Conservation (phyloP, 139 green algal species). For the Chlorella sp. region DNA sequence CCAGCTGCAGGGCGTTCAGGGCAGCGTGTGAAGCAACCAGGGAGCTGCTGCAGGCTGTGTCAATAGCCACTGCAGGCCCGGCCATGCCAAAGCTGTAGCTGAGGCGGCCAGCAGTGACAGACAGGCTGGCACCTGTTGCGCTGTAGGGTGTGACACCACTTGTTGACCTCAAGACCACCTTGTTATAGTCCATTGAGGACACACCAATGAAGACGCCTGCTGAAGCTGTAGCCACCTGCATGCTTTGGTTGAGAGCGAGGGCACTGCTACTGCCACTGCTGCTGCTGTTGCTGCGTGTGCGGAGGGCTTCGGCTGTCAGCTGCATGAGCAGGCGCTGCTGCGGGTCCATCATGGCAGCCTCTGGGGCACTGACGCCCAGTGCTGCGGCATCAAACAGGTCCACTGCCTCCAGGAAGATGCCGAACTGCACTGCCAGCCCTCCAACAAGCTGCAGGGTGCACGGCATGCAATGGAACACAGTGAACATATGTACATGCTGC, state of each 20-base stretch:
- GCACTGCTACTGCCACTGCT: no score
- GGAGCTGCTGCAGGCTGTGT: constrained; percentile 65
- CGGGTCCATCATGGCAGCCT: constrained; percentile 73
- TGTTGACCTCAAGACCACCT: constrained; percentile 20
- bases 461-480: no score
- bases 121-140: constrained; percentile 40
- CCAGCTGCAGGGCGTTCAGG: neutral
- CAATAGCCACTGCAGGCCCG: constrained; percentile 37
- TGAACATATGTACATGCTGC: no score
- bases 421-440: no score
- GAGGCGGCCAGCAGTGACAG: constrained; percentile 67
- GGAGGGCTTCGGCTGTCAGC: constrained; percentile 19
- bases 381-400: constrained; percentile 59
- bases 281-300: no score
- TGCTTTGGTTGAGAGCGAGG: no score
- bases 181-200: constrained; percentile 59
- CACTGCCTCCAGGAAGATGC: constrained; percentile 34
- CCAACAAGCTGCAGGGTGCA: no score
- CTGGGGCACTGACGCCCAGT: constrained; percentile 56
- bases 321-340: constrained; percentile 72
- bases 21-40: constrained; percentile 50
- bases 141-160: neutral
- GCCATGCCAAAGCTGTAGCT: constrained; percentile 59
- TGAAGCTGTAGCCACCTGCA: no score
- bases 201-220: constrained; percentile 46